These are phyloP conservation scores for Panellus pusillus DNA, from an alignment of 768 basidiomycete genomes.

Conservation along the genomic window DNA sequence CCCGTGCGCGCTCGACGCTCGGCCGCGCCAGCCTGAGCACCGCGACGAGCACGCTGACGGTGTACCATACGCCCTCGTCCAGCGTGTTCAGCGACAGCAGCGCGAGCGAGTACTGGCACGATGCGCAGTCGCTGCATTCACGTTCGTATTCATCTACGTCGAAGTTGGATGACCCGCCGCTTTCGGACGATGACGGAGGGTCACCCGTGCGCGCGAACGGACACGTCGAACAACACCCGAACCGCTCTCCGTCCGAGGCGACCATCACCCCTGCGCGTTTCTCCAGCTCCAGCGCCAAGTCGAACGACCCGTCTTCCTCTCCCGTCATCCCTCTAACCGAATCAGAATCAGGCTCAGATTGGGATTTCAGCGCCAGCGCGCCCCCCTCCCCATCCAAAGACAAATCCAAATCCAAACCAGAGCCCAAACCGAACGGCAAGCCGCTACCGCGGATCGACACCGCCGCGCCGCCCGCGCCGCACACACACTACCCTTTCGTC, in stretches of 20 bases:
- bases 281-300: neutral
- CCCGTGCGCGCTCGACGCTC: conserved; percentile 31
- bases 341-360: no score
- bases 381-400: neutral
- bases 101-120: conserved; percentile 49
- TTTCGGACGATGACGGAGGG: neutral
- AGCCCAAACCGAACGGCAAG: neutral
- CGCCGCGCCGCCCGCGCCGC: neutral
- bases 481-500: no score
- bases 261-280: conserved; percentile 16
- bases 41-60: conserved; percentile 39
- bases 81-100: conserved; percentile 48
- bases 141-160: no score
- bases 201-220: neutral
- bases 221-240: neutral
- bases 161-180: neutral
- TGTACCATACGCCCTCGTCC: conserved; percentile 79
- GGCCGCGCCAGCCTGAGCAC: conserved; percentile 47
- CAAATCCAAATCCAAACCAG: conserved; percentile 17
- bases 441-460: neutral
- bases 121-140: conserved; percentile 55
- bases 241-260: conserved; percentile 9
- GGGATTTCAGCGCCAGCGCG: neutral
- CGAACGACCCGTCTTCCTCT: neutral
- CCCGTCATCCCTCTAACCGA: no score